phyloP scores from a whole-genome alignment of 2,329 filamentous ascomycete genomes.

The Neofusicoccum parvum region DNA sequence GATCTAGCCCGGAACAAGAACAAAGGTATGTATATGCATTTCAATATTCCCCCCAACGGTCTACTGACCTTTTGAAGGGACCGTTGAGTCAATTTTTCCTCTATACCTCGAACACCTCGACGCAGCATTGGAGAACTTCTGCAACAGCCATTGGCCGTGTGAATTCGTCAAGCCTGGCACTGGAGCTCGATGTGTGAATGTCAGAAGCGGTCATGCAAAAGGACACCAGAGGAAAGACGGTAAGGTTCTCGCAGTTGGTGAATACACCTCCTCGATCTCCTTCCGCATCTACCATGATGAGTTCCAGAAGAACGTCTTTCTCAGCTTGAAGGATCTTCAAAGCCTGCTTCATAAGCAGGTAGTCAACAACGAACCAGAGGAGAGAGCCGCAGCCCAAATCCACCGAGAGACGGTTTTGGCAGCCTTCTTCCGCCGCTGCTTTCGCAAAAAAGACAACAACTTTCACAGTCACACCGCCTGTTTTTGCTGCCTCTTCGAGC shows the following conservation, averaged over 20 bases:
- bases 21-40: conserved; percentile 25
- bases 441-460: background rate
- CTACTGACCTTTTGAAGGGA: conserved; percentile 26
- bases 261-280: conserved; percentile 43
- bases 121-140: conserved; percentile 48
- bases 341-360: conserved; percentile 9
- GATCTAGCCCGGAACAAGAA: conserved; percentile 45
- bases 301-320: conserved; percentile 32
- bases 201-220: conserved; percentile 41
- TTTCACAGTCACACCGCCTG: conserved; percentile 49
- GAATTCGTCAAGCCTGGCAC: conserved; percentile 35
- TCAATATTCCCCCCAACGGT: background rate
- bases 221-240: conserved; percentile 50
- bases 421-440: conserved; percentile 38
- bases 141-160: conserved; percentile 51
- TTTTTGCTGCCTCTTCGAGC: conserved; percentile 49
- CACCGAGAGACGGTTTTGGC: conserved; percentile 31
- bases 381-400: conserved; percentile 27
- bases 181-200: conserved; percentile 41
- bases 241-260: conserved; percentile 46
- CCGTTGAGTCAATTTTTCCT: conserved; percentile 41
- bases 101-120: conserved; percentile 48
- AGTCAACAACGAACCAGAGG: conserved; percentile 21
- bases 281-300: conserved; percentile 30
- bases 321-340: conserved; percentile 25